Evolutionary conservation across 345 rosid genomes (phyloP).

Genomic region (Syzygium oleosum): DNA sequence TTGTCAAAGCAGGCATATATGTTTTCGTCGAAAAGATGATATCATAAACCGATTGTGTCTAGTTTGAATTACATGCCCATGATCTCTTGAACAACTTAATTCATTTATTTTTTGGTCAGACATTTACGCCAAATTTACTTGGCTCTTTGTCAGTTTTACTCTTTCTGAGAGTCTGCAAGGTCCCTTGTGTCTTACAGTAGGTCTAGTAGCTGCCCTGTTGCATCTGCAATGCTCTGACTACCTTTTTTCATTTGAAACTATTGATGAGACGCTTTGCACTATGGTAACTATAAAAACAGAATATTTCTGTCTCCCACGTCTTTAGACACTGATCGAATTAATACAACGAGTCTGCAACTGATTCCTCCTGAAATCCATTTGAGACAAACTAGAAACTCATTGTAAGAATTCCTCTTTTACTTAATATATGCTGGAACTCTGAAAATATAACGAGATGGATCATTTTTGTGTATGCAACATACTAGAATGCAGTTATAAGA

Average conservation of each 20-base stretch:
- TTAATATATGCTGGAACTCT: not conserved
- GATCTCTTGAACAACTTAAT: not conserved
- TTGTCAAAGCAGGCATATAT: not conserved
- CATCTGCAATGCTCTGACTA: not conserved
- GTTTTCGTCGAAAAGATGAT: not conserved
- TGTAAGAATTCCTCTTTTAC: not conserved
- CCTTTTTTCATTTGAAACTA: not conserved
- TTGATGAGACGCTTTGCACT: not conserved
- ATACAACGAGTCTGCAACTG: not conserved
- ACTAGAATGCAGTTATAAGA: not conserved
- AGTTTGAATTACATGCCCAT: not conserved
- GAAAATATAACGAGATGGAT: not conserved
- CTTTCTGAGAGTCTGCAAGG: not conserved
- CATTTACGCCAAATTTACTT: not conserved
- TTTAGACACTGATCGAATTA: not conserved
- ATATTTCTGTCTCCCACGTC: not conserved
- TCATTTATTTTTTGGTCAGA: not conserved
- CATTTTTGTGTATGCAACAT: not conserved
- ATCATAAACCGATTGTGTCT: not conserved
- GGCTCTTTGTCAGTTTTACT: not conserved
- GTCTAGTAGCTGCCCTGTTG: not conserved
- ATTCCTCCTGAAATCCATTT: not conserved
- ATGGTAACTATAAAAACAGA: not conserved
- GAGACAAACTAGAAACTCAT: not conserved
- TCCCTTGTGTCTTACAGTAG: not conserved